phyloP scores from a whole-genome alignment of 148 eudicot species.

The Rhododendron simsii region DNA sequence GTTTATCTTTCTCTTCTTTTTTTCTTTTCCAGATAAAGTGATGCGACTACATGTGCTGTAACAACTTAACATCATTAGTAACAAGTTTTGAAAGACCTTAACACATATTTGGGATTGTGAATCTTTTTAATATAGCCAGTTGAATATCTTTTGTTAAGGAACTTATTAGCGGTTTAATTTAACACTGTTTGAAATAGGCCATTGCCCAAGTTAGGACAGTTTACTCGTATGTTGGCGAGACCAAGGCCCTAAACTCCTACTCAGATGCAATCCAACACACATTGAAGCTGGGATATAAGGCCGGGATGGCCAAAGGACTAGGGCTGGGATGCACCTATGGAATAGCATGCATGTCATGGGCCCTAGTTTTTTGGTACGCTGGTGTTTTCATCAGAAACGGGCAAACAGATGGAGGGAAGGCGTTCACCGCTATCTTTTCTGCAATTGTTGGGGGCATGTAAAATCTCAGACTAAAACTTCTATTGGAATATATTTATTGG shows the following conservation, averaged over 20 bases:
- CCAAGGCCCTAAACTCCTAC: conserved; percentile 75
- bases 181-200: conserved; percentile 36
- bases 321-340: conserved; percentile 99
- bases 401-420: conserved; percentile 98
- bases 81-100: neutral
- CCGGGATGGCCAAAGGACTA: conserved; percentile 99
- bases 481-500: neutral
- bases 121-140: neutral
- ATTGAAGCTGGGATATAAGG: conserved; percentile 91
- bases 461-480: conserved; percentile 22
- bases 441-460: conserved; percentile 99
- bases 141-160: neutral
- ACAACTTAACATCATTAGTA: neutral
- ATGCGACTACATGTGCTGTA: neutral
- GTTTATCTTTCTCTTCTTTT: neutral
- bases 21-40: neutral
- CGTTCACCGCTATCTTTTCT: conserved; percentile 97
- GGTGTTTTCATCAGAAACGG: conserved; percentile 98
- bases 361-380: conserved; percentile 98
- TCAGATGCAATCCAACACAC: conserved; percentile 97
- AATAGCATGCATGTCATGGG: conserved; percentile 99
- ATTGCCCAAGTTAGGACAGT: conserved; percentile 99
- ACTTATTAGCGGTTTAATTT: neutral
- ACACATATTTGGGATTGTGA: neutral
- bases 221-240: conserved; percentile 94